Evolutionary conservation across 345 rosid species (phyloP), one percentile per base, ranked within the genome.

Genomic region (Eutrema japonicum): DNA sequence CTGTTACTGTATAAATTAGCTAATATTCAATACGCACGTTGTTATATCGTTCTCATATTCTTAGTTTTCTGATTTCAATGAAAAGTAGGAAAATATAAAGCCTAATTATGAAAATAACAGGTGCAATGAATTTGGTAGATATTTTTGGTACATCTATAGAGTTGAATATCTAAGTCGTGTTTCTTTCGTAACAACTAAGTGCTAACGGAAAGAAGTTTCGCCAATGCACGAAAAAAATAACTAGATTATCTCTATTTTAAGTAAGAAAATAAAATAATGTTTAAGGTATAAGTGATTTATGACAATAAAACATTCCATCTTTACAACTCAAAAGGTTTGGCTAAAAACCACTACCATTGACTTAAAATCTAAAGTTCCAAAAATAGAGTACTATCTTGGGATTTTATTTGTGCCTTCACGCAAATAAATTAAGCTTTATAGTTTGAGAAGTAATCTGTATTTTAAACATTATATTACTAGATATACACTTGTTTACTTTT

Each of bases 51-150:
- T 68, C 3, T 67, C 49, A 45, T 13, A 35, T 14, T 27, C 62
- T 68, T 52, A 68, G 22, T 42, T 43, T 60, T 37, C 49, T 36
- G 43, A 74, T 58, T 30, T 41, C 58, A 10, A 11, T 32, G 51
- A 62, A 68, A 68, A 63, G 18, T 35, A 49, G 7, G 27, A 56
- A 65, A 47, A 2, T 14, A 54, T 29, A 32, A 66, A 65, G 50
- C 52, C 52, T 74, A 66, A 18, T 64, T 22, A 50, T 43, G 78
- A 75, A 75, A 75, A 68, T 43, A 75, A 75, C 74, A 75, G 79
- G 79, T 75, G 35, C 72, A 75, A 53, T 62, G 79, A 62, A 75
- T 45, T 33, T 68, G 41, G 35, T 51, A 65, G 13, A 13, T 66
- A 36, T 45, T 49, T 3, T 38, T 13, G 16, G 18, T 66, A 18